Evolutionary conservation across 2,329 filamentous ascomycete genomes (phyloP).

Genomic region (Phialophora verrucosa): DNA sequence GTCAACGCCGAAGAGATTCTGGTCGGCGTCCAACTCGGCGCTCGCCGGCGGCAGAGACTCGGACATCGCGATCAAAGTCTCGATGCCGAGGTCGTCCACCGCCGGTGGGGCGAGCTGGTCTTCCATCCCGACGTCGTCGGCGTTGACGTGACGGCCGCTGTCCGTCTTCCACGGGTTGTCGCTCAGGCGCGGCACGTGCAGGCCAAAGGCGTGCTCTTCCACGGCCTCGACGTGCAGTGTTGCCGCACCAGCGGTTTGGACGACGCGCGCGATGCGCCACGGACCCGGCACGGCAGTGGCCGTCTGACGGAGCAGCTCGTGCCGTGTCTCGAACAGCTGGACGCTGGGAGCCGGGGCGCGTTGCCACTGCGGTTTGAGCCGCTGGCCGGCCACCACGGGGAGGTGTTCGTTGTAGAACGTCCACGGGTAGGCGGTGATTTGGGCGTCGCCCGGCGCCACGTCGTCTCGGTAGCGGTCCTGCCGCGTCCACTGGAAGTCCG

Average conservation of each 20-base stretch:
- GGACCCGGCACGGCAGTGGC: slow-evolving; percentile 6
- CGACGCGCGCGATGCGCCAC: slow-evolving; percentile 14
- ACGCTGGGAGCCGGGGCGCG: background rate
- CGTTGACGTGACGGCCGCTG: background rate
- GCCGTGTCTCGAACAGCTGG: slow-evolving; percentile 5
- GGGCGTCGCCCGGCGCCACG: background rate
- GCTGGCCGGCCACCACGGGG: background rate
- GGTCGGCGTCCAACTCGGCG: background rate
- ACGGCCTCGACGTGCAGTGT: background rate
- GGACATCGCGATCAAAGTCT: background rate
- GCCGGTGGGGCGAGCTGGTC: background rate
- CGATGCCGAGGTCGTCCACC: background rate
- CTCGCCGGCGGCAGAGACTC: background rate
- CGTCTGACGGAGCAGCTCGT: background rate
- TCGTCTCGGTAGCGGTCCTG: slow-evolving; percentile 14
- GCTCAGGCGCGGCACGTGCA: slow-evolving; percentile 3
- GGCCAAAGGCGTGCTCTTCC: background rate
- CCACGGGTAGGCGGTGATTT: background rate
- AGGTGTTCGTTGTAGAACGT: slow-evolving; percentile 3
- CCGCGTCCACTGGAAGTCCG: slow-evolving; percentile 10
- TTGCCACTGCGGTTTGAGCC: background rate
- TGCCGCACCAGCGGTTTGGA: background rate
- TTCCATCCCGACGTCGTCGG: background rate
- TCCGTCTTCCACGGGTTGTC: background rate
- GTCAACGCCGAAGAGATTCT: background rate